These are phyloP conservation scores for Magnolia changhungtana DNA, from an alignment of 164 flowering plant species.

Conservation along the genomic window DNA sequence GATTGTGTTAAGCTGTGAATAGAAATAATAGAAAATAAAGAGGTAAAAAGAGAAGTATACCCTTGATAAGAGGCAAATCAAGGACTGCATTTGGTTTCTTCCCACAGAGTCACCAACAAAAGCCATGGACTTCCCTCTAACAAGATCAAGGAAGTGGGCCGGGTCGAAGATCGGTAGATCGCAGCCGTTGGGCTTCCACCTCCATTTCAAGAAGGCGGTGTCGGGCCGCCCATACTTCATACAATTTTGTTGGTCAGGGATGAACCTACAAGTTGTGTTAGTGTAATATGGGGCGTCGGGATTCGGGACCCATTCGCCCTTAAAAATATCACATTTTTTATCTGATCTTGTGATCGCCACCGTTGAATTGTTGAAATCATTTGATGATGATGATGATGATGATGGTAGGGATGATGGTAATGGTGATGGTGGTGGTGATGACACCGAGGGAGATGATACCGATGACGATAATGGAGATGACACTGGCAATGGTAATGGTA, in stretches of 20 bases:
- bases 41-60: conserved; percentile 17
- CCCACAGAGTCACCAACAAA: conserved; percentile 76
- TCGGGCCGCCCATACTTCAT: conserved; percentile 71
- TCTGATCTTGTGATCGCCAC: not conserved
- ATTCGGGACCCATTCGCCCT: conserved; percentile 69
- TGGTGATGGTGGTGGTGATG: too few relatives aligned
- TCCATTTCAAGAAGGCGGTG: conserved; percentile 58
- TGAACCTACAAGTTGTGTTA: conserved; percentile 56
- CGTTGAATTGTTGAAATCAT: not conserved
- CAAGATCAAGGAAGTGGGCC: conserved; percentile 42
- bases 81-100: conserved; percentile 76
- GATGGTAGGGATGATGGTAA: too few relatives aligned
- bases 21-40: too few relatives aligned
- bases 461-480: too few relatives aligned
- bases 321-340: conserved; percentile 47
- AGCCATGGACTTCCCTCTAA: conserved; percentile 59
- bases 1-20: too few relatives aligned
- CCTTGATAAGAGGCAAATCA: conserved; percentile 66
- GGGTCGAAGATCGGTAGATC: conserved; percentile 64
- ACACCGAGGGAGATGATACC: too few relatives aligned
- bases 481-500: too few relatives aligned
- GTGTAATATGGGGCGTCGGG: conserved; percentile 60
- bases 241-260: conserved; percentile 74
- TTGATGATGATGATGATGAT: too few relatives aligned
- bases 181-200: conserved; percentile 76